phyloP scores from a whole-genome alignment of 306 rosid genomes.

The Amphicarpaea edgeworthii region DNA sequence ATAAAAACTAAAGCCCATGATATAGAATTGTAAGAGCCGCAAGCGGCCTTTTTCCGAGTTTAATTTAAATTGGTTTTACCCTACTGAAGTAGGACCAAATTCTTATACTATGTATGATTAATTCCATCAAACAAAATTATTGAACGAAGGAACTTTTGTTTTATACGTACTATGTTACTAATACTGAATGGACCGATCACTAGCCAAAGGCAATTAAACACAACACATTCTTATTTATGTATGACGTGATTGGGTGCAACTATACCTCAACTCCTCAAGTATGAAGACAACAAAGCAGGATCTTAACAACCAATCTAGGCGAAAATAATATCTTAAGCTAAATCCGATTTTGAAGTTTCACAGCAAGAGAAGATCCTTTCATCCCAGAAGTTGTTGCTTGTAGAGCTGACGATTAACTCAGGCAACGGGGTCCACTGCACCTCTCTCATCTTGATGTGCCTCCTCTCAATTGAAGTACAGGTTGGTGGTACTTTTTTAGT shows the following conservation, averaged over 20 bases:
- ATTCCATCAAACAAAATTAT: not conserved
- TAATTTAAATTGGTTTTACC: not conserved
- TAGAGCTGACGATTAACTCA: conserved; percentile 37
- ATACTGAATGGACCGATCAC: not conserved
- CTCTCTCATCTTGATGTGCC: conserved; percentile 2
- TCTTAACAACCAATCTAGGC: conserved; percentile 25
- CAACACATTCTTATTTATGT: no score
- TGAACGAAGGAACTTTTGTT: not conserved
- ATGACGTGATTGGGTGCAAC: not conserved
- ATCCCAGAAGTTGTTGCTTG: not conserved
- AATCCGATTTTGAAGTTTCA: conserved; percentile 27
- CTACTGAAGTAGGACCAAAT: not conserved
- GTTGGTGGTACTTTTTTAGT: not conserved
- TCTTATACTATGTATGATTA: not conserved
- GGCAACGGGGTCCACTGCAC: conserved; percentile 38
- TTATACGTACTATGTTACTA: no score
- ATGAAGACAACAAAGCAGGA: conserved; percentile 16
- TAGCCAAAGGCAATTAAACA: not conserved
- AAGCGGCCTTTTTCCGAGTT: not conserved
- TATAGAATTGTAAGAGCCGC: conserved; percentile 25
- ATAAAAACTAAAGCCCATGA: not conserved
- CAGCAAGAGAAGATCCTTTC: conserved; percentile 35
- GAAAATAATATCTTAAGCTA: conserved; percentile 30
- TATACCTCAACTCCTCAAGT: not conserved
- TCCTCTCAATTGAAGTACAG: not conserved